These are phyloP conservation scores for Dictyostelium discoideum DNA, from an alignment of 78 protist genomes.

Conservation along the genomic window dicty_2.7 NC_007091.3:3944501-3945000, in stretches of 20 bases:
- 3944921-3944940: not conserved
- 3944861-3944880: not conserved
- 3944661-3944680: not conserved
- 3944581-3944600: not conserved
- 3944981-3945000: not conserved
- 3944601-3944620: constrained; percentile 4
- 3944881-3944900: not conserved
- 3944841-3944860: not conserved
- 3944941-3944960: not conserved
- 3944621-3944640: constrained; percentile 14
- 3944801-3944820: not conserved
- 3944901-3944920: not conserved
- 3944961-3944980: not conserved
- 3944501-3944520: not conserved
- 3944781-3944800: not conserved
- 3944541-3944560: not conserved
- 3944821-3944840: not conserved
- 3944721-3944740: not conserved
- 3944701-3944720: too few relatives aligned
- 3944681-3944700: not conserved
- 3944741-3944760: constrained; percentile 64
- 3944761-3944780: constrained; percentile 22
- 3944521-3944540: not conserved
- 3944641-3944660: too few relatives aligned
- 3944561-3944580: constrained; percentile 44